A percentile compares a stretch with the other conserved stretches of the same genome.
phyloP scores from a whole-genome alignment of 805 yeast genomes.

The Kuraishia molischiana region DNA sequence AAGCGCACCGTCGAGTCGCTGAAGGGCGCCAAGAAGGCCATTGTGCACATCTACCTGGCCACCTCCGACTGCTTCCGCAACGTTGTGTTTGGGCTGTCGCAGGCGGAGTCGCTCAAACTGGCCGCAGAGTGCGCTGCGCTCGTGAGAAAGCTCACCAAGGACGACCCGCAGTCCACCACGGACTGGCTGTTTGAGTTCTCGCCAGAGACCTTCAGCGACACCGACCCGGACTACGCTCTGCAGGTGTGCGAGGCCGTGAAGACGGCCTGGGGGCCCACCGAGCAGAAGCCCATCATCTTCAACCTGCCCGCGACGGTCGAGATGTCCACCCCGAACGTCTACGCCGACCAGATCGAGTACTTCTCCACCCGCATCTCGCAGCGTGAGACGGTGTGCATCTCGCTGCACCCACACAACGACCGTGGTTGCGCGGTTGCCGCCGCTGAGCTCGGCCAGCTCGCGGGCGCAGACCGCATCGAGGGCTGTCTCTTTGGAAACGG shows the following conservation, averaged over 20 bases:
- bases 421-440: constrained; percentile 85
- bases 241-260: constrained; percentile 76
- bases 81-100: constrained; percentile 64
- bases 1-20: constrained; percentile 67
- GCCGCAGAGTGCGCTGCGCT: constrained; percentile 65
- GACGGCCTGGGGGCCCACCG: constrained; percentile 73
- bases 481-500: constrained; percentile 81
- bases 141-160: constrained; percentile 62
- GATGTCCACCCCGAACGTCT: constrained; percentile 64
- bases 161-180: constrained; percentile 58
- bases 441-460: constrained; percentile 62
- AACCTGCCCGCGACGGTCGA: constrained; percentile 79
- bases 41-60: constrained; percentile 65
- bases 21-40: constrained; percentile 64
- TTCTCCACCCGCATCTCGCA: constrained; percentile 59
- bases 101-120: constrained; percentile 55
- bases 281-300: constrained; percentile 63
- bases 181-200: constrained; percentile 67
- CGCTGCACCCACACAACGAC: constrained; percentile 71
- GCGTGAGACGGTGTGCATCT: constrained; percentile 61
- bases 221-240: constrained; percentile 64
- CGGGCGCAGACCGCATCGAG: constrained; percentile 83
- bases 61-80: constrained; percentile 69
- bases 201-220: constrained; percentile 71
- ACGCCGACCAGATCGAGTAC: constrained; percentile 76